phyloP scores from a whole-genome alignment of 768 basidiomycete species.

The Lentinula detonsa region DNA sequence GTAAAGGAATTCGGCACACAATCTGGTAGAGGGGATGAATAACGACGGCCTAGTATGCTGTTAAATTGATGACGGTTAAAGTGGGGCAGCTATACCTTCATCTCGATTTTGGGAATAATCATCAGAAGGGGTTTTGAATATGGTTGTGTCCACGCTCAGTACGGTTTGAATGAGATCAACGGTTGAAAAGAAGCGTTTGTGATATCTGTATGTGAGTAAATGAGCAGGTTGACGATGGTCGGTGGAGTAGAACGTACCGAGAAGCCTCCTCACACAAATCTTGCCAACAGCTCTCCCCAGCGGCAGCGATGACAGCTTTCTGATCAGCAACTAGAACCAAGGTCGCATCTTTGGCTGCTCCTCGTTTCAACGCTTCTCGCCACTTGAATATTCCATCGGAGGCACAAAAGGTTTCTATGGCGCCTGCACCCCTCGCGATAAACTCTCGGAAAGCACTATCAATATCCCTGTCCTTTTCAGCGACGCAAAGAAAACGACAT shows the following conservation, averaged over 20 bases:
- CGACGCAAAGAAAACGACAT: conserved; percentile 55
- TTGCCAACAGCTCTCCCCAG: conserved; percentile 52
- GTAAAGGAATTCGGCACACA: conserved; percentile 47
- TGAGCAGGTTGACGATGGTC: not conserved
- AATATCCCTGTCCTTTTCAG: conserved; percentile 46
- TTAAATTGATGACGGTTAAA: not conserved
- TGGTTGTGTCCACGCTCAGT: conserved; percentile 25
- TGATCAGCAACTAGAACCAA: conserved; percentile 50
- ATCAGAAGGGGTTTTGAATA: conserved; percentile 13
- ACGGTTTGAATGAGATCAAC: conserved; percentile 51
- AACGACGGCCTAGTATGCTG: conserved; percentile 8
- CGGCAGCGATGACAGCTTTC: conserved; percentile 36
- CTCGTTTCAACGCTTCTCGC: conserved; percentile 45
- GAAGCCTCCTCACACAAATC: conserved; percentile 42
- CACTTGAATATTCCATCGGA: conserved; percentile 42
- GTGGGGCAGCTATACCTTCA: conserved; percentile 10
- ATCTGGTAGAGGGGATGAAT: conserved; percentile 37
- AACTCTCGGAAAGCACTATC: conserved; percentile 47
- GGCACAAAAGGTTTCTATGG: conserved; percentile 58
- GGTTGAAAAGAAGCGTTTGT: conserved; percentile 35
- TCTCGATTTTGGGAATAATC: not conserved
- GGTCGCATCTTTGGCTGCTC: conserved; percentile 43
- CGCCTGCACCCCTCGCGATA: conserved; percentile 50
- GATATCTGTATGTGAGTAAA: conserved; percentile 21
- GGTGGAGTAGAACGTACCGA: not conserved